These are phyloP conservation scores for Apophysomyces ossiformis DNA, from an alignment of 371 early-diverging fungal species.

Conservation along the genomic window DNA sequence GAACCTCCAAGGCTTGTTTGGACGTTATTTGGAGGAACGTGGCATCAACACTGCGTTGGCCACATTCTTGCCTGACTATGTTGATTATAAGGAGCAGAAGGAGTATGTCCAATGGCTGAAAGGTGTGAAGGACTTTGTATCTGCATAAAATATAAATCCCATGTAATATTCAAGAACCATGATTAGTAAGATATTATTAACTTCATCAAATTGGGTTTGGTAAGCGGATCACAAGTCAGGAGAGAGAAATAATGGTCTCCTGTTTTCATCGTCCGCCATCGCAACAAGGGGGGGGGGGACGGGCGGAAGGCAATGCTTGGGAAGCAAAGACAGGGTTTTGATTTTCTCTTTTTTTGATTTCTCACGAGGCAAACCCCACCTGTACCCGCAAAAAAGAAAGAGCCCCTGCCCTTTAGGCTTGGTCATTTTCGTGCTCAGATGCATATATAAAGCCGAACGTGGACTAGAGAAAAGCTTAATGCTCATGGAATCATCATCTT, in stretches of 20 bases:
- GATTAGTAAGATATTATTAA: neutral
- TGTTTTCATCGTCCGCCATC: slow-evolving; percentile 10
- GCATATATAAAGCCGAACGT: neutral
- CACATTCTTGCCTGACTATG: slow-evolving; percentile 84
- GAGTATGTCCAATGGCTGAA: slow-evolving; percentile 92
- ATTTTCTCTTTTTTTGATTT: neutral
- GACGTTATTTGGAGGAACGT: slow-evolving; percentile 86
- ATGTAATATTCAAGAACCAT: neutral
- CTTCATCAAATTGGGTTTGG: neutral
- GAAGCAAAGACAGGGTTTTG: neutral
- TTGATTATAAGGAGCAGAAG: slow-evolving; percentile 93
- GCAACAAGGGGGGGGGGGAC: neutral
- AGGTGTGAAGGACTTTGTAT: slow-evolving; percentile 78
- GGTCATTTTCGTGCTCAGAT: neutral
- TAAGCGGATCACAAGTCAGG: slow-evolving; percentile 6
- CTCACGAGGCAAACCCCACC: slow-evolving; percentile 8
- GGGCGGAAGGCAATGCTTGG: no score
- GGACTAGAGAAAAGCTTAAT: neutral
- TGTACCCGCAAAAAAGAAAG: neutral
- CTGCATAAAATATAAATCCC: slow-evolving; percentile 50
- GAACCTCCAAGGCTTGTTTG: slow-evolving; percentile 80
- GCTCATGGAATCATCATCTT: slow-evolving; percentile 5
- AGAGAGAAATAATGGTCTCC: neutral
- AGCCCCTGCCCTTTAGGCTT: neutral
- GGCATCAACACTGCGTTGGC: slow-evolving; percentile 83